Evolutionary conservation across 768 basidiomycete genomes (phyloP).

Genomic region (Termitomyces sp.): DNA sequence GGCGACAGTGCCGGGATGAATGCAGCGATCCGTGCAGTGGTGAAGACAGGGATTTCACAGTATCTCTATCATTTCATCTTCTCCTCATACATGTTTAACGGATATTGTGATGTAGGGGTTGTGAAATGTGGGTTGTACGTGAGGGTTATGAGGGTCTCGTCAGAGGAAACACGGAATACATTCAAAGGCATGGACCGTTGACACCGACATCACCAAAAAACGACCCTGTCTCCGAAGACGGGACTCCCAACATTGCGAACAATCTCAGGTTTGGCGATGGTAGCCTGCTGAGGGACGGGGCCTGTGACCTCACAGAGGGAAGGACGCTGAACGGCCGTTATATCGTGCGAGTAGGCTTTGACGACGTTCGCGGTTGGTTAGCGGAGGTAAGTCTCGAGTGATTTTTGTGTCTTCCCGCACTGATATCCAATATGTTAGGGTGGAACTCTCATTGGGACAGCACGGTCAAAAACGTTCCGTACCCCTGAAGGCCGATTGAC

Average conservation of each 20-base stretch:
- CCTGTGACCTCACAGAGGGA: constrained; percentile 65
- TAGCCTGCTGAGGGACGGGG: constrained; percentile 72
- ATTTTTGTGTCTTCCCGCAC: neutral
- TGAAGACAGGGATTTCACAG: constrained; percentile 91
- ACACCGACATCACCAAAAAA: constrained; percentile 6
- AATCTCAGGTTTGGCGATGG: constrained; percentile 86
- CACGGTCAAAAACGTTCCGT: constrained; percentile 80
- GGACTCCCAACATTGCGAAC: constrained; percentile 40
- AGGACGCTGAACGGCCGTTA: constrained; percentile 85
- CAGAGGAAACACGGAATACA: constrained; percentile 67
- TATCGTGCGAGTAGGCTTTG: constrained; percentile 96
- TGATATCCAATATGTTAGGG: constrained; percentile 44
- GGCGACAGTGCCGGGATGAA: constrained; percentile 99
- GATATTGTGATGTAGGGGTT: constrained; percentile 57
- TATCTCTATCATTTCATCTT: constrained; percentile 24
- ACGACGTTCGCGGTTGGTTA: constrained; percentile 96
- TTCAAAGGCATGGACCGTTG: constrained; percentile 16
- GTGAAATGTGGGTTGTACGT: constrained; percentile 93
- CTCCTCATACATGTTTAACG: neutral
- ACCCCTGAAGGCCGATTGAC: constrained; percentile 84
- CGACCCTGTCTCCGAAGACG: constrained; percentile 8
- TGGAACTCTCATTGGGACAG: constrained; percentile 95
- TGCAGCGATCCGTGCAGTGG: constrained; percentile 89
- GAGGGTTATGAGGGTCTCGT: constrained; percentile 99
- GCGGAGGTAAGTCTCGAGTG: constrained; percentile 55